phyloP scores from a whole-genome alignment of 345 rosid species.

The Zanthoxylum bungeanum region DNA sequence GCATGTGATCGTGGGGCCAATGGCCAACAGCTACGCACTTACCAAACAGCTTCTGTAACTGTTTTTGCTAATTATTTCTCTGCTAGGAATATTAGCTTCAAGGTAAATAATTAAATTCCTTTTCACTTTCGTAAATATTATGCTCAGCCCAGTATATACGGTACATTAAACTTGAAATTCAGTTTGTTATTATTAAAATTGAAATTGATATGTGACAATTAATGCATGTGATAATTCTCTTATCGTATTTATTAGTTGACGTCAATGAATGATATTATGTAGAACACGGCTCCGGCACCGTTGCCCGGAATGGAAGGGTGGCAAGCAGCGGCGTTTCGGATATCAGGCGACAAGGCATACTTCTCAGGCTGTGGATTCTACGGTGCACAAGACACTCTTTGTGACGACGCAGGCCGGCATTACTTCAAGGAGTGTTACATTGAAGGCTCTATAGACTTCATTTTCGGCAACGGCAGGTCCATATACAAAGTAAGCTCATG shows the following conservation, averaged over 20 bases:
- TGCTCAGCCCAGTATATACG: background rate
- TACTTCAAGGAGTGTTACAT: conserved; percentile 91
- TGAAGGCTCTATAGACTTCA: conserved; percentile 93
- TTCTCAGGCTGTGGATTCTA: conserved; percentile 89
- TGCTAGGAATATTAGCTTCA: conserved; percentile 89
- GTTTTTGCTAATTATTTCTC: conserved; percentile 80
- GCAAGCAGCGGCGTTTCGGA: conserved; percentile 93
- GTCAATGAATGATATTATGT: no score
- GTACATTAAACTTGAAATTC: no score
- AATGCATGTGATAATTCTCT: no score
- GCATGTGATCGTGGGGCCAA: conserved; percentile 81
- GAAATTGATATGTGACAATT: no score
- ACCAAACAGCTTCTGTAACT: conserved; percentile 89
- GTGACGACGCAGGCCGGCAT: conserved; percentile 93
- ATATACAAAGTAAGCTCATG: conserved; percentile 70
- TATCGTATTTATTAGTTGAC: no score
- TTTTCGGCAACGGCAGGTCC: conserved; percentile 93
- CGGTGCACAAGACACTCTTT: conserved; percentile 92
- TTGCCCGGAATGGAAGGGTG: conserved; percentile 91
- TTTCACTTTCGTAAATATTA: background rate
- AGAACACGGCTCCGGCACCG: conserved; percentile 97
- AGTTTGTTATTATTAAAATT: no score
- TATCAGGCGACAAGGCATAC: conserved; percentile 90
- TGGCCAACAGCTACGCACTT: conserved; percentile 88
- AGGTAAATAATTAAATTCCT: conserved; percentile 35